Conservation (phyloP, 2,329 filamentous ascomycete genomes). For the Pseudocercospora macadamiae region DNA sequence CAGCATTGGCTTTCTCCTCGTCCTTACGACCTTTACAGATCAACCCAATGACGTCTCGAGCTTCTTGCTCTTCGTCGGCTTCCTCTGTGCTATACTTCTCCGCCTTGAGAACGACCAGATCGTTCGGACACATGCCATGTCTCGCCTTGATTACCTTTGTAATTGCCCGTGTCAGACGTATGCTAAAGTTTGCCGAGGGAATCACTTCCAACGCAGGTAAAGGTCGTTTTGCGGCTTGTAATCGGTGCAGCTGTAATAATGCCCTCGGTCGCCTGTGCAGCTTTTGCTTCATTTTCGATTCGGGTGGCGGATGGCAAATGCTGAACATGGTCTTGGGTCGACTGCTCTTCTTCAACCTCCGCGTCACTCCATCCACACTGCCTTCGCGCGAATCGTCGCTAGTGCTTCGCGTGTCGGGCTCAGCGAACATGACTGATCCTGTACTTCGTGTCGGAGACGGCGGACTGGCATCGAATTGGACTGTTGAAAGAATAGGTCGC, state of each 20-base stretch:
- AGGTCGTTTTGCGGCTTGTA: constrained; percentile 64
- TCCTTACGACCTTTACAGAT: constrained; percentile 56
- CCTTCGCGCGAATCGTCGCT: constrained; percentile 37
- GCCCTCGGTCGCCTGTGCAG: constrained; percentile 69
- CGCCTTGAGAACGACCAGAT: constrained; percentile 71
- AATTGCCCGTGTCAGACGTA: constrained; percentile 62
- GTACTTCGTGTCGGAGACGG: constrained; percentile 34
- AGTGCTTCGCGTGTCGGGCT: constrained; percentile 36
- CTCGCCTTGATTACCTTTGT: constrained; percentile 66
- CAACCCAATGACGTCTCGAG: constrained; percentile 66
- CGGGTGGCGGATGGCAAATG: constrained; percentile 69
- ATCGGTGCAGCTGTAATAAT: constrained; percentile 70
- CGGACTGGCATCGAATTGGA: constrained; percentile 21
- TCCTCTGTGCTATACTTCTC: constrained; percentile 64
- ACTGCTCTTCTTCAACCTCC: constrained; percentile 28
- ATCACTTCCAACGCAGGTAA: constrained; percentile 74
- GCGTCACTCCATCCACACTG: constrained; percentile 34
- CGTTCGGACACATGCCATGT: constrained; percentile 66
- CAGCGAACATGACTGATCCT: constrained; percentile 38
- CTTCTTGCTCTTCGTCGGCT: constrained; percentile 55
- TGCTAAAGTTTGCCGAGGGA: constrained; percentile 59
- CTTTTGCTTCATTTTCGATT: constrained; percentile 59
- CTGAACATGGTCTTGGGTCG: constrained; percentile 65
- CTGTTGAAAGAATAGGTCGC: constrained; percentile 27
- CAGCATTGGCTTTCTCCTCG: constrained; percentile 54